These are phyloP conservation scores for Acer saccharum DNA, from an alignment of 345 rosid genomes.

Conservation along the genomic window DNA sequence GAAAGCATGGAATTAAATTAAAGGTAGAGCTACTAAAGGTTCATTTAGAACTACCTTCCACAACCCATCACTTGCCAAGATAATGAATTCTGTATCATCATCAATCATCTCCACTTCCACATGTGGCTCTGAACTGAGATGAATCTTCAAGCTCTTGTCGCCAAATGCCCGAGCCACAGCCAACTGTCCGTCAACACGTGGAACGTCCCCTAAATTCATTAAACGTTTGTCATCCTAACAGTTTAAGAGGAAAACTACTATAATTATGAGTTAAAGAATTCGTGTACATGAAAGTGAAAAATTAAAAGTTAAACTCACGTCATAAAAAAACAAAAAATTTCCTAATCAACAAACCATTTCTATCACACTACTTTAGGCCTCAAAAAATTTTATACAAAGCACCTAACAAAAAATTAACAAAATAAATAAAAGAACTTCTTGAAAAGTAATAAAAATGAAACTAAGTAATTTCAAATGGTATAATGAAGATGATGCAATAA, in stretches of 20 bases:
- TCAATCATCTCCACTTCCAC: slow-evolving; percentile 53
- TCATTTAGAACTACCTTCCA: slow-evolving; percentile 67
- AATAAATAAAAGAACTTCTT: not conserved
- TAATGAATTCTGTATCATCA: slow-evolving; percentile 63
- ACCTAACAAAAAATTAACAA: not conserved
- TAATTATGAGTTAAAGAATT: slow-evolving; percentile 3
- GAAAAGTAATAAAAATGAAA: not conserved
- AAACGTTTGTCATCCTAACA: slow-evolving; percentile 1
- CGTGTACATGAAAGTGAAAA: not conserved
- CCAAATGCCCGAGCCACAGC: slow-evolving; percentile 98
- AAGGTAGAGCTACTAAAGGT: not conserved
- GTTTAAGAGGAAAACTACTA: not conserved
- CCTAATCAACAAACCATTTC: not conserved
- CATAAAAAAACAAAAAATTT: not conserved
- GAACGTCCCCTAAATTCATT: slow-evolving; percentile 72
- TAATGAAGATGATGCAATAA: not conserved
- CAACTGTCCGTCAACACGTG: slow-evolving; percentile 90
- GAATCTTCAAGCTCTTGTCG: slow-evolving; percentile 82
- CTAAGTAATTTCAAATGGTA: not conserved
- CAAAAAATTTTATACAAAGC: not conserved
- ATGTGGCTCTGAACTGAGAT: slow-evolving; percentile 90
- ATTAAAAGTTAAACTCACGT: not conserved
- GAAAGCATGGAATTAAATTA: slow-evolving; percentile 15
- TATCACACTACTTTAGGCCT: not conserved
- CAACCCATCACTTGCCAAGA: slow-evolving; percentile 90